phyloP scores from a whole-genome alignment of 257 asterid species.

The Marsdenia floribunda region DNA sequence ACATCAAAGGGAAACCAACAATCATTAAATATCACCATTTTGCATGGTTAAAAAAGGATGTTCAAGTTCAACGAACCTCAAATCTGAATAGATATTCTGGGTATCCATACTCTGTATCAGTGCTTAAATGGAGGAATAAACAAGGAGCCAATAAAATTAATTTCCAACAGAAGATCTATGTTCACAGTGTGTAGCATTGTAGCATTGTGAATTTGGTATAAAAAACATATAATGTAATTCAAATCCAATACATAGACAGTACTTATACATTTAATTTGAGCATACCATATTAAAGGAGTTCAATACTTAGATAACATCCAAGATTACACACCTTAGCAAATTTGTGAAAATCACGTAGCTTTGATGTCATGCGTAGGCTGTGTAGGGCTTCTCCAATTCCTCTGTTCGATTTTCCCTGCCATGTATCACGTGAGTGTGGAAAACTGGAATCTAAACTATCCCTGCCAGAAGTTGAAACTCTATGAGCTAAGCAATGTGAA shows the following conservation, averaged over 20 bases:
- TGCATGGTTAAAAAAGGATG: background rate
- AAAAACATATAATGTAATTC: background rate
- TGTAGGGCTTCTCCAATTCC: slow-evolving; percentile 70
- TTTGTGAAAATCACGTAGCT: slow-evolving; percentile 88
- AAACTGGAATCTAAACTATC: slow-evolving; percentile 63
- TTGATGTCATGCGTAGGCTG: slow-evolving; percentile 79
- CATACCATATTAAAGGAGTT: background rate
- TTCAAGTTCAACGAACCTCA: background rate
- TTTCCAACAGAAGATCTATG: background rate
- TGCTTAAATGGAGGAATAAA: background rate
- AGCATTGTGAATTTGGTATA: background rate
- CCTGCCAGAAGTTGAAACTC: slow-evolving; percentile 57
- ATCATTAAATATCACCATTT: background rate
- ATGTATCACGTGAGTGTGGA: slow-evolving; percentile 68
- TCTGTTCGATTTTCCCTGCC: slow-evolving; percentile 57
- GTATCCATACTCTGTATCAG: background rate
- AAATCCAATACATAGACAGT: background rate
- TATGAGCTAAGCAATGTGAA: slow-evolving; percentile 38
- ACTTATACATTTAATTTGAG: background rate
- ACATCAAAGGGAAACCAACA: background rate
- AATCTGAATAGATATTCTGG: background rate
- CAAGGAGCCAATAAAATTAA: background rate
- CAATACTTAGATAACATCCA: background rate
- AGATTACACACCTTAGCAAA: slow-evolving; percentile 70
- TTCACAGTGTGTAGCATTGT: background rate